A percentile compares a stretch with the other conserved stretches of the same genome.
These are phyloP conservation scores for Digitaria exilis DNA, from an alignment of 202 grass and related monocot genomes.

Conservation along the genomic window DNA sequence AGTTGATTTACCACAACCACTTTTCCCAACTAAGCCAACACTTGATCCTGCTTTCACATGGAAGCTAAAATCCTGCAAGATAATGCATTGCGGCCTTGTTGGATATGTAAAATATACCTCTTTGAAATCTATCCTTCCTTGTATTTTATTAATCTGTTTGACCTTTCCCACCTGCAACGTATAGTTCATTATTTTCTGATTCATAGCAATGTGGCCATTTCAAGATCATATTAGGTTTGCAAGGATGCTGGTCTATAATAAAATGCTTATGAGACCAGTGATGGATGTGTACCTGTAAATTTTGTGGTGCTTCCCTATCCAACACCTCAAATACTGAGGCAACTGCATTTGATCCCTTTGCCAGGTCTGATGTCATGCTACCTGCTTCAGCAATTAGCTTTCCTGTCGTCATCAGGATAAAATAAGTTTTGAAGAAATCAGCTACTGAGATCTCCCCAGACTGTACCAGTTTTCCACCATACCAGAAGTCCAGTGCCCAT, in stretches of 20 bases:
- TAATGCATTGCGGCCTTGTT: conserved; percentile 71
- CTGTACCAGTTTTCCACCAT: conserved; percentile 85
- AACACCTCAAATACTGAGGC: conserved; percentile 92
- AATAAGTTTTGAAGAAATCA: conserved; percentile 98
- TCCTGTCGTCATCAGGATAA: conserved; percentile 91
- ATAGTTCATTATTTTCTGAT: conserved; percentile 20
- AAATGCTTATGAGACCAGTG: not conserved
- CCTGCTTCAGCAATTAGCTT: conserved; percentile 95
- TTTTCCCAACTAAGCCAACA: conserved; percentile 84
- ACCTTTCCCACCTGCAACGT: conserved; percentile 58
- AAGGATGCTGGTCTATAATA: not conserved
- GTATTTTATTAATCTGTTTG: conserved; percentile 59
- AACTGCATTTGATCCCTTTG: conserved; percentile 92
- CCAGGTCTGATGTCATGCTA: conserved; percentile 97
- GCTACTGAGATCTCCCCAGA: conserved; percentile 80
- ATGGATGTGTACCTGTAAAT: conserved; percentile 53
- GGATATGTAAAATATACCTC: conserved; percentile 95
- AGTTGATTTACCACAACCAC: conserved; percentile 96
- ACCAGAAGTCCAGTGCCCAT: conserved; percentile 98
- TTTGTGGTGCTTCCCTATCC: conserved; percentile 73
- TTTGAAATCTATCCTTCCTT: conserved; percentile 85
- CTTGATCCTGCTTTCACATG: conserved; percentile 89
- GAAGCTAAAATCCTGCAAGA: conserved; percentile 87
- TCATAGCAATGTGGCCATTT: not conserved
- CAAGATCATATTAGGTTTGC: conserved; percentile 11